phyloP scores from a whole-genome alignment of 2,329 filamentous ascomycete species.

The Aciculosporium take region DNA sequence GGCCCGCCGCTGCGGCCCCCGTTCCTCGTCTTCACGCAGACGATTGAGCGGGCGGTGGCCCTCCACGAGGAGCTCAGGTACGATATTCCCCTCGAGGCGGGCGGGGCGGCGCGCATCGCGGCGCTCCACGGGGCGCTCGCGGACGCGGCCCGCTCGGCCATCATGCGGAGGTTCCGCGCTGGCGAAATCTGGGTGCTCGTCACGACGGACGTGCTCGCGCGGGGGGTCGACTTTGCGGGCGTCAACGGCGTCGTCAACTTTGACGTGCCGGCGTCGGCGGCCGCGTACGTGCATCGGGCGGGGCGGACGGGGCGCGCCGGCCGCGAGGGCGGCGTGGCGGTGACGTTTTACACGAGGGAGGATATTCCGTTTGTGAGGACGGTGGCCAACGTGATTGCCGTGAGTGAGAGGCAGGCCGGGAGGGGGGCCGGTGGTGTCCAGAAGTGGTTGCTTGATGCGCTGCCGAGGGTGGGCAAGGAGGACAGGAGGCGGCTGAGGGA shows the following conservation, averaged over 20 bases:
- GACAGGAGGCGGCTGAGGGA: constrained; percentile 72
- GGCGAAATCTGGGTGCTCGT: constrained; percentile 95
- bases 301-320: constrained; percentile 84
- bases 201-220: constrained; percentile 83
- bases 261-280: constrained; percentile 83
- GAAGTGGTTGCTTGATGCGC: constrained; percentile 75
- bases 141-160: constrained; percentile 56
- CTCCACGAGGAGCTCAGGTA: constrained; percentile 84
- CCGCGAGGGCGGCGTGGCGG: constrained; percentile 70
- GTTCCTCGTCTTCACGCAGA: constrained; percentile 92
- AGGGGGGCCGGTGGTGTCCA: constrained; percentile 46
- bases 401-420: constrained; percentile 59
- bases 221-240: constrained; percentile 87
- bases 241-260: constrained; percentile 97
- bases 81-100: constrained; percentile 81
- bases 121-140: constrained; percentile 81
- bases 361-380: constrained; percentile 81
- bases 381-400: constrained; percentile 82
- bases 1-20: constrained; percentile 60
- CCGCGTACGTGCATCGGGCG: constrained; percentile 83
- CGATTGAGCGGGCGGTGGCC: constrained; percentile 77
- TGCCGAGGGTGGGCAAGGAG: constrained; percentile 72
- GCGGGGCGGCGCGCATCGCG: constrained; percentile 70
- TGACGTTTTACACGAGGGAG: constrained; percentile 92
- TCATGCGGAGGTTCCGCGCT: constrained; percentile 81